Evolutionary conservation across 805 yeast species (phyloP).

Genomic region (Metschnikowia lochheadii): DNA sequence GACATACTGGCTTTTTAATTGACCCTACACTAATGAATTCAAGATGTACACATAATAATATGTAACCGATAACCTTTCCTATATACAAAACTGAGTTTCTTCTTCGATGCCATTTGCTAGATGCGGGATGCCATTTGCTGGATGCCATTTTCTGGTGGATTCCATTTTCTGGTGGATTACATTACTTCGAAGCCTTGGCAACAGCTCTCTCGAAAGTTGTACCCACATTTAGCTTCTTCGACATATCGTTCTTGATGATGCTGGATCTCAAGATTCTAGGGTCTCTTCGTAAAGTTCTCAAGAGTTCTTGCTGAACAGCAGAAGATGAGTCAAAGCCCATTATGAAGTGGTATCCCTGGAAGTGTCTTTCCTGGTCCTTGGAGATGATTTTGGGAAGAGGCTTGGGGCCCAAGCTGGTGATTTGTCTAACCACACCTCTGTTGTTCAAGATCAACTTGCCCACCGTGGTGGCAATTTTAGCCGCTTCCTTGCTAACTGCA

Average conservation of each 20-base stretch:
- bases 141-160: too few relatives aligned
- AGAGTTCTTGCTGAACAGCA: constrained; percentile 79
- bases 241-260: constrained; percentile 59
- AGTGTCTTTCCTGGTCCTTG: constrained; percentile 84
- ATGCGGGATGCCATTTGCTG: too few relatives aligned
- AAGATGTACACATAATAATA: background rate
- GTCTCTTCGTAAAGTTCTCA: constrained; percentile 75
- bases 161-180: background rate
- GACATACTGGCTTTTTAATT: background rate
- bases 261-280: constrained; percentile 86
- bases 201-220: constrained; percentile 48
- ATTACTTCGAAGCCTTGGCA: constrained; percentile 11
- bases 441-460: constrained; percentile 81
- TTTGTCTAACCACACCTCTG: constrained; percentile 89
- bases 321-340: constrained; percentile 85
- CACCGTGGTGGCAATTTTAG: constrained; percentile 52
- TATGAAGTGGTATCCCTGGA: constrained; percentile 83
- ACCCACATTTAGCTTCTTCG: constrained; percentile 50
- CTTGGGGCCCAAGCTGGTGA: constrained; percentile 73
- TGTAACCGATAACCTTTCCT: constrained; percentile 3
- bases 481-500: constrained; percentile 35
- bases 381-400: constrained; percentile 77
- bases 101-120: background rate
- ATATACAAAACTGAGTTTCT: background rate
- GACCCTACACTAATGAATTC: constrained; percentile 3